Conservation (phyloP, 2,329 filamentous ascomycete species). For the Akanthomyces uredinophilus region DNA sequence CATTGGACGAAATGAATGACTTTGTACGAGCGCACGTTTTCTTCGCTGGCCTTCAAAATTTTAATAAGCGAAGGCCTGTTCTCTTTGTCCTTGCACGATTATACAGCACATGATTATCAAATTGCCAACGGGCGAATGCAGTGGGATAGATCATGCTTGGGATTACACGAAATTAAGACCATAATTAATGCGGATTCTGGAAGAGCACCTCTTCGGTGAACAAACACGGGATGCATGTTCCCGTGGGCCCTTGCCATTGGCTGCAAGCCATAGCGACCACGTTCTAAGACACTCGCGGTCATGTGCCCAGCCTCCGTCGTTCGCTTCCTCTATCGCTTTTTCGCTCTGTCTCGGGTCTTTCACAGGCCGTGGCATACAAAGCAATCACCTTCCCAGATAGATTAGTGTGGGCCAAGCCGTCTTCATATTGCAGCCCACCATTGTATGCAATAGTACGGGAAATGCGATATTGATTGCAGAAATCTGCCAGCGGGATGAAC, state of each 20-base stretch:
- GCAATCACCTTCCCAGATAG: not conserved
- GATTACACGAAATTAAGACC: not conserved
- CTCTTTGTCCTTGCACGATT: not conserved
- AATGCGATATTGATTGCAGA: not conserved
- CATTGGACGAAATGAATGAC: constrained; percentile 10
- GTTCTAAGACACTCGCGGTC: not conserved
- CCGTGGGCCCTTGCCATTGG: not conserved
- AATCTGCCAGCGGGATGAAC: not conserved
- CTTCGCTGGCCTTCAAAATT: too few relatives aligned
- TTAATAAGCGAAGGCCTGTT: not conserved
- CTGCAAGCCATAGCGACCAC: not conserved
- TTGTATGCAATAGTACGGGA: not conserved
- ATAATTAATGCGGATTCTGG: not conserved
- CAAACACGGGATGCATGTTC: not conserved
- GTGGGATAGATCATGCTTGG: not conserved
- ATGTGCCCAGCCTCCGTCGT: not conserved
- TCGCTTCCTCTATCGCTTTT: not conserved
- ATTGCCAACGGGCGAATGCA: not conserved
- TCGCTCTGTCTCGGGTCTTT: not conserved
- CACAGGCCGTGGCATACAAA: not conserved
- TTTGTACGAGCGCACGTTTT: not conserved
- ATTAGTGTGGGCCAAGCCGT: not conserved
- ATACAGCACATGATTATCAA: not conserved
- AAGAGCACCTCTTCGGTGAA: not conserved
- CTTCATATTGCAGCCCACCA: not conserved